phyloP scores from a whole-genome alignment of 208 protist genomes.

The Trypanosoma lewisi region DNA sequence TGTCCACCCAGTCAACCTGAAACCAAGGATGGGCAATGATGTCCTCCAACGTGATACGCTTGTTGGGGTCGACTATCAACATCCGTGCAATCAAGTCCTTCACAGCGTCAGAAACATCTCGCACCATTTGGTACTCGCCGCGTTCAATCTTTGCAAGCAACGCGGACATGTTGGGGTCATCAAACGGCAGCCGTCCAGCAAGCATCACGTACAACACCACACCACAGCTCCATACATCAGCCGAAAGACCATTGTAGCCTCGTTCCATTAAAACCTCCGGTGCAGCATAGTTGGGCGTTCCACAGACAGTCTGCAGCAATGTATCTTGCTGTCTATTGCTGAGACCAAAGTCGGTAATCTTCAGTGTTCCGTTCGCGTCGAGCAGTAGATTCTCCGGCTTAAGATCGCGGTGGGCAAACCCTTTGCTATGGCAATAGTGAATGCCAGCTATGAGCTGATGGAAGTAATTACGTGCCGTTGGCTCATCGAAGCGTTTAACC shows the following conservation, averaged over 20 bases:
- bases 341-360: constrained; percentile 46
- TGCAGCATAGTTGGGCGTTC: constrained; percentile 62
- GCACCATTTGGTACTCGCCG: constrained; percentile 44
- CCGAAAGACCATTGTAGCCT: constrained; percentile 73
- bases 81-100: constrained; percentile 45
- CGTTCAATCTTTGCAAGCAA: constrained; percentile 35
- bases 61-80: constrained; percentile 37
- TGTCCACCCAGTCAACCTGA: too few species aligned
- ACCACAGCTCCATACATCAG: constrained; percentile 92
- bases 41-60: constrained; percentile 31
- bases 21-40: constrained; percentile 57
- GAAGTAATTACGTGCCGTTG: constrained; percentile 45
- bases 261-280: constrained; percentile 67
- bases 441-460: constrained; percentile 61
- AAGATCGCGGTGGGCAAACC: constrained; percentile 68
- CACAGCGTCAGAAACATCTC: constrained; percentile 28
- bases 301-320: constrained; percentile 39
- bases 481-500: constrained; percentile 28
- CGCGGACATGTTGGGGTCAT: constrained; percentile 31
- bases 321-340: constrained; percentile 31
- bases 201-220: constrained; percentile 89
- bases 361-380: constrained; percentile 27
- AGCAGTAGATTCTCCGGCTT: constrained; percentile 57
- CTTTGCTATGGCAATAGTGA: constrained; percentile 54
- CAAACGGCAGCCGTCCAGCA: constrained; percentile 69